Percentiles rank a stretch among this genome's conserved stretches.
phyloP scores from a whole-genome alignment of 371 early-diverging fungal genomes.

The Globomyces sp. region DNA sequence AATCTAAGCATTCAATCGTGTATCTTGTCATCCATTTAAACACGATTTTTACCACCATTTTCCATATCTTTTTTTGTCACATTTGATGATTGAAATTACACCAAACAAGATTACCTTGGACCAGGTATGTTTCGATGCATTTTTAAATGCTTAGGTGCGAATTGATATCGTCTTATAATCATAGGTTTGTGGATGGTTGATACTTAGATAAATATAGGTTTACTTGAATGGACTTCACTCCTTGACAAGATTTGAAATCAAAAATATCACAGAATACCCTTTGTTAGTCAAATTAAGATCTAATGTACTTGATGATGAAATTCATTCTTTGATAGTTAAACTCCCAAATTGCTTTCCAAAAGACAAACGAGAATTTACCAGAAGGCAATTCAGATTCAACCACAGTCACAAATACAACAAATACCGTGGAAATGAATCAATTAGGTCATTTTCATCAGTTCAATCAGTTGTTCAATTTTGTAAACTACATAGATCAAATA shows the following conservation, averaged over 20 bases:
- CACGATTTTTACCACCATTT: too few species aligned
- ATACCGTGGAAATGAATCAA: constrained; percentile 14
- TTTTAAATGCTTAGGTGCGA: too few species aligned
- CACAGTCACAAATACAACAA: neutral
- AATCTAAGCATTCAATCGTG: too few species aligned
- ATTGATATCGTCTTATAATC: too few species aligned
- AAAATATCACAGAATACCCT: constrained; percentile 60
- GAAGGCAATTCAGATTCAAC: constrained; percentile 9
- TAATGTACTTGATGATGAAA: constrained; percentile 53
- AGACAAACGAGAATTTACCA: constrained; percentile 80
- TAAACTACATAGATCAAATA: constrained; percentile 78
- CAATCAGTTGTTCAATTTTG: constrained; percentile 87
- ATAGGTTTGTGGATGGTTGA: too few species aligned
- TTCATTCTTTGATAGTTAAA: neutral
- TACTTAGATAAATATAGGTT: too few species aligned
- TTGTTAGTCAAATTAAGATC: constrained; percentile 76
- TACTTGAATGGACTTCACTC: constrained; percentile 84
- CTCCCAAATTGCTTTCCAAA: constrained; percentile 81
- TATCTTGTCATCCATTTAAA: too few species aligned
- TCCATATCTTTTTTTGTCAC: neutral
- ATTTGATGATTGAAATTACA: constrained; percentile 28
- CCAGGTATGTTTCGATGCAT: constrained; percentile 42
- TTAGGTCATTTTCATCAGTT: constrained; percentile 60
- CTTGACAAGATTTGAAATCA: constrained; percentile 68
- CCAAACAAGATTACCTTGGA: constrained; percentile 62